These are phyloP conservation scores for Actinidia polygama DNA, from an alignment of 179 eudicot species.

Conservation along the genomic window DNA sequence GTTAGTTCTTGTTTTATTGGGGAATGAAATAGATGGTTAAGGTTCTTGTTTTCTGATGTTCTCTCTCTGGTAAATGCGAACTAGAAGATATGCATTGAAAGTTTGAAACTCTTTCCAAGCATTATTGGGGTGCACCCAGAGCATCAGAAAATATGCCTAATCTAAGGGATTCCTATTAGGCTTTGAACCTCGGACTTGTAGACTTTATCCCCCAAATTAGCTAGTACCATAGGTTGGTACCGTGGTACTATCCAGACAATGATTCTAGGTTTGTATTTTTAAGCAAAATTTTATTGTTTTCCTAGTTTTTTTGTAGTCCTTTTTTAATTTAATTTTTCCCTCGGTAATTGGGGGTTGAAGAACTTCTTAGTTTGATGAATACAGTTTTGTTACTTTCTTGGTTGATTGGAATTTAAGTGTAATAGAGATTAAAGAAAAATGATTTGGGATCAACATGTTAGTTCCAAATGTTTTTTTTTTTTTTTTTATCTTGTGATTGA, in stretches of 20 bases:
- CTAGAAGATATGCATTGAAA: too few relatives aligned
- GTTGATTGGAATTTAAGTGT: not conserved
- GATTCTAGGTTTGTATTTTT: not conserved
- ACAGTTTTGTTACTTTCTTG: not conserved
- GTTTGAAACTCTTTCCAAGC: too few relatives aligned
- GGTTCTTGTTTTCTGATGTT: too few relatives aligned
- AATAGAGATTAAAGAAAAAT: not conserved
- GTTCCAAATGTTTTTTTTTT: not conserved
- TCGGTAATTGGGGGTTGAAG: not conserved
- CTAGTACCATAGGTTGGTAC: not conserved
- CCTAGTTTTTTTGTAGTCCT: not conserved
- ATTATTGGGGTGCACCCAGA: not conserved
- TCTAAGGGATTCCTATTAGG: not conserved
- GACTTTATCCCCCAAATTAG: not conserved
- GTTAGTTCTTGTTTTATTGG: too few relatives aligned
- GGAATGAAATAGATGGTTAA: too few relatives aligned
- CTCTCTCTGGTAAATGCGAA: too few relatives aligned
- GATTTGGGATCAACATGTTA: not conserved
- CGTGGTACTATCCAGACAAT: not conserved
- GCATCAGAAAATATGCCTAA: not conserved
- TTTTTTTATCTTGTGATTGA: too few relatives aligned
- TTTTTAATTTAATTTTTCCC: not conserved
- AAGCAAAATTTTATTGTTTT: not conserved
- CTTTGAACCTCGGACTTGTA: not conserved
- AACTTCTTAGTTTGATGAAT: not conserved